Evolutionary conservation across 805 yeast species (phyloP).

Genomic region (Teunomyces atbi): DNA sequence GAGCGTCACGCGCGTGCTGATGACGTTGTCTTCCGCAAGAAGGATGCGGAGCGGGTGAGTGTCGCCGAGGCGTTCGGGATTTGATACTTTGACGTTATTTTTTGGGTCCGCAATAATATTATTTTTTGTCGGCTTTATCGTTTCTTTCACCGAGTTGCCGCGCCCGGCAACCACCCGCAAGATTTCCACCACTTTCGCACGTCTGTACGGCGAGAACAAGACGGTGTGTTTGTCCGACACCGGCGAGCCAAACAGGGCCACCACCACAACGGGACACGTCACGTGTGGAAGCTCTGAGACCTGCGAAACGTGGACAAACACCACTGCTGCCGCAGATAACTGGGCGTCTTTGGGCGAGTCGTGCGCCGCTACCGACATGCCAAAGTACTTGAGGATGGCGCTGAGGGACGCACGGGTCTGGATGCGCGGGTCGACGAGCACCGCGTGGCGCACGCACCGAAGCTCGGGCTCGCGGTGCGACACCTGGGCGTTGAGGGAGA

Average conservation of each 20-base stretch:
- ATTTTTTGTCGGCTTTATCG: neutral
- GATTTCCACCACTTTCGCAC: conserved; percentile 19
- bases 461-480: conserved; percentile 19
- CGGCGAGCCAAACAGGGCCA: conserved; percentile 30
- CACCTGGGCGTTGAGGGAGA: conserved; percentile 32
- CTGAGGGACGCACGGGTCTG: conserved; percentile 31
- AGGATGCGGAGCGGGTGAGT: conserved; percentile 44
- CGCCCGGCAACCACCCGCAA: neutral
- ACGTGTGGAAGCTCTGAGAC: neutral
- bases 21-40: conserved; percentile 55
- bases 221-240: conserved; percentile 23
- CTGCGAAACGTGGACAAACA: conserved; percentile 22
- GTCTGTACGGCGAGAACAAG: conserved; percentile 28
- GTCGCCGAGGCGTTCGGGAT: conserved; percentile 8
- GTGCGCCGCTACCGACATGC: conserved; percentile 27
- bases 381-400: conserved; percentile 32
- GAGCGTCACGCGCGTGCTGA: conserved; percentile 49
- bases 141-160: neutral
- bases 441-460: conserved; percentile 14
- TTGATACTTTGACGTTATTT: neutral
- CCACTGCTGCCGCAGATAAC: neutral
- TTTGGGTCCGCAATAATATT: neutral
- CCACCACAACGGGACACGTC: conserved; percentile 17
- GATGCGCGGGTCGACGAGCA: conserved; percentile 32
- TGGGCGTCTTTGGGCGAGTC: conserved; percentile 6